These are phyloP conservation scores for Pseudozyma pruni DNA, from an alignment of 1,284 basidiomycete species.

Conservation along the genomic window DNA sequence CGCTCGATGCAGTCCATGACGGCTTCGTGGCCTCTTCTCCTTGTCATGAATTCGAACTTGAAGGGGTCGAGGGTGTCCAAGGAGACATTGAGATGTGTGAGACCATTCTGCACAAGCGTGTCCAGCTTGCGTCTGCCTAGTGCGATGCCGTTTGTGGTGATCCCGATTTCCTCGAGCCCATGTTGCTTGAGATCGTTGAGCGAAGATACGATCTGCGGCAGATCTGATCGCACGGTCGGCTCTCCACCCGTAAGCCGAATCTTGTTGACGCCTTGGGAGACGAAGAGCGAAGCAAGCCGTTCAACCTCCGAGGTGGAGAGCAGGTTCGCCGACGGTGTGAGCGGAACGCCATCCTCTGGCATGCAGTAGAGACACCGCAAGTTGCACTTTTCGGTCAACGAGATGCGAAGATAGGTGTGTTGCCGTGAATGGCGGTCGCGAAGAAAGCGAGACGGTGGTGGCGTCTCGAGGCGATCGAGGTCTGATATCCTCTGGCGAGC, in stretches of 20 bases:
- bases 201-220: slow-evolving; percentile 75
- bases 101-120: slow-evolving; percentile 76
- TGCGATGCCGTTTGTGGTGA: slow-evolving; percentile 85
- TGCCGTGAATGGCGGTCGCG: slow-evolving; percentile 49
- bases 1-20: slow-evolving; percentile 77
- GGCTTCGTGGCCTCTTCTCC: slow-evolving; percentile 76
- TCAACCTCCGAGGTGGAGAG: slow-evolving; percentile 81
- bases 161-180: slow-evolving; percentile 81
- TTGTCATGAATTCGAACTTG: slow-evolving; percentile 87
- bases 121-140: slow-evolving; percentile 77
- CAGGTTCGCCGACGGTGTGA: slow-evolving; percentile 78
- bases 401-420: slow-evolving; percentile 86
- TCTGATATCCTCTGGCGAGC: slow-evolving; percentile 35
- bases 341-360: slow-evolving; percentile 81
- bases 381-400: slow-evolving; percentile 86
- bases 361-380: slow-evolving; percentile 90
- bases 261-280: slow-evolving; percentile 81
- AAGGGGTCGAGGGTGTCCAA: slow-evolving; percentile 86
- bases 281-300: slow-evolving; percentile 78
- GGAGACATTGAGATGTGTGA: slow-evolving; percentile 79
- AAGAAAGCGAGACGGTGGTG: slow-evolving; percentile 31
- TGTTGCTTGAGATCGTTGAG: slow-evolving; percentile 60
- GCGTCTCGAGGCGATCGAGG: slow-evolving; percentile 21
- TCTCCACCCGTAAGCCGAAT: slow-evolving; percentile 89
- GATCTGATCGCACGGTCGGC: slow-evolving; percentile 83